Base-by-base conservation (phyloP, 2,329 filamentous ascomycete genomes). In the Septoria petroselini region DNA sequence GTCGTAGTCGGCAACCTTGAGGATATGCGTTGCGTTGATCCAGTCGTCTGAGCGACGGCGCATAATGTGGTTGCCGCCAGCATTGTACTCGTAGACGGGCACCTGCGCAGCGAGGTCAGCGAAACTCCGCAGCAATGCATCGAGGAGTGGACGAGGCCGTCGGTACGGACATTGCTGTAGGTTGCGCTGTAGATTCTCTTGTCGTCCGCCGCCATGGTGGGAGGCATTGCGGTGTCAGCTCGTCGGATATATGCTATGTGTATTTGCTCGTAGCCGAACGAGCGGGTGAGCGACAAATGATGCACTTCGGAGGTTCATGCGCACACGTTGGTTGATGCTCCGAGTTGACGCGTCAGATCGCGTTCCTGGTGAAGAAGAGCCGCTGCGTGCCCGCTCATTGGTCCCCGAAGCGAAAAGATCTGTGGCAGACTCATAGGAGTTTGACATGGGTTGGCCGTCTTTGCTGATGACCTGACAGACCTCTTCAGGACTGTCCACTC, bases 11-110 rank as follows among this genome's bases (percentile, higher is more conserved):
- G 93, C 93, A 33, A 94, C 89, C 68, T 98, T 98, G 41, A 98
- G 76, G 53, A 98, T 97, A 67, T 98, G 93, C 46, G 93, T 98
- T n/a, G 93, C 93, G 76, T 98, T 98, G 73, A 98, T 93, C 90
- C 91, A 98, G 71, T 97, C 84, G 70, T 98, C 93, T 45, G 83
- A 81, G 53, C 91, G 84, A 42, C 93, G 83, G 69, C 93, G 86
- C 93, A 98, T 98, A 58, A 97, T 87, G 87, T 96, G 89, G 67
- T 94, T 89, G 59, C 76, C 78, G 29, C 85, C 88, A 62, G 95
- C 85, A 68, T 94, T 90, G 71, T 83, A 93, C 68, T 97, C 93
- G 68, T 93, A 96, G 8, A 97, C 91, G 29, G 91, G 91, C 54
- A 95, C 90, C 89, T 96, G 64, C 25, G 14, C 17, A 18, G 12